Evolutionary conservation across 2,329 filamentous ascomycete genomes (phyloP).

Genomic region (Botrytis deweyae): DNA sequence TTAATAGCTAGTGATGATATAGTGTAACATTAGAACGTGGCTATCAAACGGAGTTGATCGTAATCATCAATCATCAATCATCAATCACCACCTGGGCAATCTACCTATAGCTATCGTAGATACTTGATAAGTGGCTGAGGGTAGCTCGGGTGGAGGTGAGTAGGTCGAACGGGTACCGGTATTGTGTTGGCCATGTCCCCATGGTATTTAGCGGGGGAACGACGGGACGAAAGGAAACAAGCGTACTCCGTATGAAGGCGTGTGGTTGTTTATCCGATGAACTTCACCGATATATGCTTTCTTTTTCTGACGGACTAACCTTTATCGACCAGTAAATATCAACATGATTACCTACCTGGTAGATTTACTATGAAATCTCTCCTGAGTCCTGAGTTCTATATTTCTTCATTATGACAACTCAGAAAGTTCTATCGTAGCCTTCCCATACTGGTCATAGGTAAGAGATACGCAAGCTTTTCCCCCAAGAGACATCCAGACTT

Average conservation of each 20-base stretch:
- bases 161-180: not conserved
- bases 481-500: not conserved
- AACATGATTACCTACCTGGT: not conserved
- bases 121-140: not conserved
- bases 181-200: not conserved
- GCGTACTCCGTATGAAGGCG: not conserved
- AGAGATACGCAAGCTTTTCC: not conserved
- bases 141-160: not conserved
- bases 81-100: not conserved
- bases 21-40: not conserved
- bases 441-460: not conserved
- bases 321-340: not conserved
- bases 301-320: not conserved
- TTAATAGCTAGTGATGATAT: not conserved
- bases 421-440: not conserved
- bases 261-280: not conserved
- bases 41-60: not conserved
- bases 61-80: no score
- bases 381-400: not conserved
- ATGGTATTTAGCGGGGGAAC: not conserved
- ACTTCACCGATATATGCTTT: not conserved
- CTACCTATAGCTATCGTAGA: not conserved
- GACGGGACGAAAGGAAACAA: not conserved
- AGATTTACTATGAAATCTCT: not conserved
- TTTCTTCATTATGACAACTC: conserved; percentile 5